Conservation (phyloP, 805 yeast genomes). For the Kuraishia floccosa region DNA sequence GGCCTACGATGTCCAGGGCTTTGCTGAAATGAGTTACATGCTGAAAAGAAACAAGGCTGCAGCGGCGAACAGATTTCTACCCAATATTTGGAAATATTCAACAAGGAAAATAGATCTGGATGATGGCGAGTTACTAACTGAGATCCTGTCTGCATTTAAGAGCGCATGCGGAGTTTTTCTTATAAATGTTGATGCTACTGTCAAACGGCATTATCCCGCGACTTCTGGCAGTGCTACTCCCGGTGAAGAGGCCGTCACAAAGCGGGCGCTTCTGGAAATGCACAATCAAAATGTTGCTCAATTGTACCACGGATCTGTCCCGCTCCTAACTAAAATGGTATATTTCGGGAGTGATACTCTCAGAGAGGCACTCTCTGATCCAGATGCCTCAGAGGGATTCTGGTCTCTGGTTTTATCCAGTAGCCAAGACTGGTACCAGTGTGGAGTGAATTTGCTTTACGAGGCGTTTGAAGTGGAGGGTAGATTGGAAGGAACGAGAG, state of each 20-base stretch:
- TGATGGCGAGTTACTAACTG: constrained; percentile 3
- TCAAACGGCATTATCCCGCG: neutral
- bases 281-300: neutral
- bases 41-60: neutral
- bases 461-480: constrained; percentile 76
- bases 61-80: constrained; percentile 7
- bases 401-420: constrained; percentile 72
- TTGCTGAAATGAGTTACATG: neutral
- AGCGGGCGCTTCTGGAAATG: neutral
- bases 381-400: constrained; percentile 43
- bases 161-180: constrained; percentile 4
- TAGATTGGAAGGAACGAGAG: constrained; percentile 62
- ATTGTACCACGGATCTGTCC: constrained; percentile 7
- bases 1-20: neutral
- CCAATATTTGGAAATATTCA: constrained; percentile 3
- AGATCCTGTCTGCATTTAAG: constrained; percentile 2
- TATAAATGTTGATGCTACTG: constrained; percentile 1
- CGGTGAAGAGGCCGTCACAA: no score
- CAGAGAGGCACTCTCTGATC: constrained; percentile 24
- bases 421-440: constrained; percentile 43
- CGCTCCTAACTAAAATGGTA: no score
- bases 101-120: neutral
- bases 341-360: constrained; percentile 7
- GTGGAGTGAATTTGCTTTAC: constrained; percentile 59
- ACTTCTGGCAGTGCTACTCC: neutral